These are phyloP conservation scores for Fragaria nilgerrensis DNA, from an alignment of 306 rosid species.

Conservation along the genomic window DNA sequence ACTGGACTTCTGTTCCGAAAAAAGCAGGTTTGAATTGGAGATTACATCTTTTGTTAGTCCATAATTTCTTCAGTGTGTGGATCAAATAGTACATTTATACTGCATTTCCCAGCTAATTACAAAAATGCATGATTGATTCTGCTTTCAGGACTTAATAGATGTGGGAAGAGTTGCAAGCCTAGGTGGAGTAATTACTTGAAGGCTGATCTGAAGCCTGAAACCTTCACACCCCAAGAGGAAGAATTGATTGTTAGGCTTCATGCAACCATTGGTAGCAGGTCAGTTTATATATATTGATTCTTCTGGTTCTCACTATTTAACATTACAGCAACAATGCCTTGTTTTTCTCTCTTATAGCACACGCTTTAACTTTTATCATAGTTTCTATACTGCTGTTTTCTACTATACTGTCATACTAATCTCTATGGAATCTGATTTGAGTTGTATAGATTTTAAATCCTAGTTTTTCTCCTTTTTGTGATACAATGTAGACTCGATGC, in stretches of 20 bases:
- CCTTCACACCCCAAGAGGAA: slow-evolving; percentile 80
- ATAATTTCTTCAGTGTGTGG: not conserved
- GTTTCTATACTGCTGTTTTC: not conserved
- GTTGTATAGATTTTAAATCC: not conserved
- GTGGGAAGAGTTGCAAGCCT: slow-evolving; percentile 75
- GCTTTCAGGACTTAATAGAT: slow-evolving; percentile 61
- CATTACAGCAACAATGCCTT: not conserved
- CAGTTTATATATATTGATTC: not conserved
- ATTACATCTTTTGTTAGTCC: not conserved
- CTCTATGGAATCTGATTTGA: not conserved
- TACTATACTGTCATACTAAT: not conserved
- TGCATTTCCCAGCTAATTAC: not conserved
- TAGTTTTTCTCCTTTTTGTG: not conserved
- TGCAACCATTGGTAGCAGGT: slow-evolving; percentile 98
- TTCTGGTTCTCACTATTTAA: not conserved
- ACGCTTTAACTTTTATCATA: not conserved
- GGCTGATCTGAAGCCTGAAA: slow-evolving; percentile 63
- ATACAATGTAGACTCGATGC: not conserved
- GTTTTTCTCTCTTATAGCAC: not conserved
- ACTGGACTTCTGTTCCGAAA: slow-evolving; percentile 62
- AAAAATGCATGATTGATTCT: slow-evolving; percentile 11
- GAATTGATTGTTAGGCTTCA: slow-evolving; percentile 84
- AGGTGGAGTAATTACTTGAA: slow-evolving; percentile 57
- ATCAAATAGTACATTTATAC: not conserved
- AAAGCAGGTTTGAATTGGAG: slow-evolving; percentile 48